Percentiles rank a stretch among this genome's conserved stretches.
These are phyloP conservation scores for Rhizophlyctis rosea DNA, from an alignment of 192 early-diverging fungal genomes.

Conservation along the genomic window DNA sequence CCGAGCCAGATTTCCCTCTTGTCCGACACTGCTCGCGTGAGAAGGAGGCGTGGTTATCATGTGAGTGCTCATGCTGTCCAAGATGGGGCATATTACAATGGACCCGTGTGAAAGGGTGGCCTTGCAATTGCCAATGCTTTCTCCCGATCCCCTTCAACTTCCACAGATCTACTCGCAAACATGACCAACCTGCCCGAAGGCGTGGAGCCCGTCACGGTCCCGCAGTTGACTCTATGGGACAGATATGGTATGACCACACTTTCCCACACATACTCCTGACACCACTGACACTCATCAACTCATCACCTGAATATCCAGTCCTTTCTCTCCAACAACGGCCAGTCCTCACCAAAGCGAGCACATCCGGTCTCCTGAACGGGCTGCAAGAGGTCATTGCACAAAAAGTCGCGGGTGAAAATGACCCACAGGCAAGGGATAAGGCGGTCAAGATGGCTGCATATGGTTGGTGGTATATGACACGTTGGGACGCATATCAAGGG, in stretches of 20 bases:
- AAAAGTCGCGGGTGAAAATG: conserved; percentile 53
- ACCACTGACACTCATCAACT: too few species aligned
- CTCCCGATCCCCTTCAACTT: not conserved
- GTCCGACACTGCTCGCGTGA: too few species aligned
- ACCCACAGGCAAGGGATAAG: conserved; percentile 29
- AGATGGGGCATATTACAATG: too few species aligned
- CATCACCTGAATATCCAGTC: not conserved
- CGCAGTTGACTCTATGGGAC: not conserved
- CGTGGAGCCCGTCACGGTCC: not conserved
- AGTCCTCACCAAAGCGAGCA: conserved; percentile 77
- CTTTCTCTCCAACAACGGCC: conserved; percentile 41
- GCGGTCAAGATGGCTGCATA: conserved; percentile 77
- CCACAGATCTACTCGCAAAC: not conserved
- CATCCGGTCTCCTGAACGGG: conserved; percentile 69
- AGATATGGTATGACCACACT: not conserved
- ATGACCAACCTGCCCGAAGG: not conserved
- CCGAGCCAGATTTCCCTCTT: too few species aligned
- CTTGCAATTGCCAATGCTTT: too few species aligned
- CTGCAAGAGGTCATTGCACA: conserved; percentile 77
- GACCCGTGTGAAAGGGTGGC: too few species aligned
- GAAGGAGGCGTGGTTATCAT: too few species aligned
- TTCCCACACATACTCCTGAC: too few species aligned
- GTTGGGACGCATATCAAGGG: conserved; percentile 1
- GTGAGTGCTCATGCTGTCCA: too few species aligned
- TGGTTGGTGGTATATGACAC: conserved; percentile 41